These are phyloP conservation scores for Platanus orientalis DNA, from an alignment of 164 flowering plant species.

Conservation along the genomic window DNA sequence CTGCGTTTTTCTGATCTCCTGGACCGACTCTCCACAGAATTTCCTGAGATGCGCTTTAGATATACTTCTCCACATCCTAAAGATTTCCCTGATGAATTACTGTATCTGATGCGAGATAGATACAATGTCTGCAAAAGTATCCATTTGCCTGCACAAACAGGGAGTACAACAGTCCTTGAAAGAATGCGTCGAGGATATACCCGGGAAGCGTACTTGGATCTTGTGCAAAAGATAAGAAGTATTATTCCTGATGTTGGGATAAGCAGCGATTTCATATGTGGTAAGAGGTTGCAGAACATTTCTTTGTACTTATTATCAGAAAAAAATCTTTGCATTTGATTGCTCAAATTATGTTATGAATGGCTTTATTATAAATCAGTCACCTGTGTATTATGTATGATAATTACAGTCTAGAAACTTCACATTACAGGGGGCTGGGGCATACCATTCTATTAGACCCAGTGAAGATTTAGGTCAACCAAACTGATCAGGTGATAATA, in stretches of 20 bases:
- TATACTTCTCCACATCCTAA: conserved; percentile 98
- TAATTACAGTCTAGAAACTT: no score
- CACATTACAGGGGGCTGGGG: no score
- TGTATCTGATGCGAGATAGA: conserved; percentile 83
- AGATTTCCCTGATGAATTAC: conserved; percentile 88
- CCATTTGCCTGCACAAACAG: conserved; percentile 94
- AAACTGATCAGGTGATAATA: no score
- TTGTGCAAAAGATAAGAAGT: conserved; percentile 70
- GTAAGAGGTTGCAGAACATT: conserved; percentile 39
- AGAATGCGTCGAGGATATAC: conserved; percentile 93
- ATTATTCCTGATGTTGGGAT: conserved; percentile 84
- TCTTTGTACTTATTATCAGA: background rate
- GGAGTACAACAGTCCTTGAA: conserved; percentile 77
- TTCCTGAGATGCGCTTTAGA: conserved; percentile 95
- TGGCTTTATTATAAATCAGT: no score
- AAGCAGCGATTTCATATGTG: conserved; percentile 93
- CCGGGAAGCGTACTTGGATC: conserved; percentile 86
- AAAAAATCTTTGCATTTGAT: no score
- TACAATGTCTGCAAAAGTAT: conserved; percentile 81
- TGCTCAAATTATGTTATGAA: no score
- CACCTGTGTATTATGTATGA: no score
- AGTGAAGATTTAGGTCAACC: no score
- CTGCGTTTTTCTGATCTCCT: conserved; percentile 85
- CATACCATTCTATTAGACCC: no score
- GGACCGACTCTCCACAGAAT: conserved; percentile 71